These are phyloP conservation scores for Bipolaris gigantea DNA, from an alignment of 2,329 filamentous ascomycete genomes.

Conservation along the genomic window DNA sequence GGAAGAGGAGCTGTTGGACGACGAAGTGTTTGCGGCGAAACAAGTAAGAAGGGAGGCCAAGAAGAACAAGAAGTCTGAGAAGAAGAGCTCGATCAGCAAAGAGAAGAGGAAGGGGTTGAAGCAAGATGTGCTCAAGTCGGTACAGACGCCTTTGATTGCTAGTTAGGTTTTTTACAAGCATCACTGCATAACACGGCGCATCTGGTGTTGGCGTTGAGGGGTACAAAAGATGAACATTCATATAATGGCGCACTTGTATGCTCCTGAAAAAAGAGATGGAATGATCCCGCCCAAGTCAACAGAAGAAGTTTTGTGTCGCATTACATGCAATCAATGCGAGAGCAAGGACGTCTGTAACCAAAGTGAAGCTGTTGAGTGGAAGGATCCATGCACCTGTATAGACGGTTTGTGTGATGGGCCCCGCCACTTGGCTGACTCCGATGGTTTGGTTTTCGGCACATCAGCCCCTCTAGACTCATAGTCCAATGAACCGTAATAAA, in stretches of 20 bases:
- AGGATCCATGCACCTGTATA: no score
- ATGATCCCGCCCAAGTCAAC: no score
- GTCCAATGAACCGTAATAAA: no score
- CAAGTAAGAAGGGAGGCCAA: slow-evolving; percentile 55
- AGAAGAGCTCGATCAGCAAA: slow-evolving; percentile 45
- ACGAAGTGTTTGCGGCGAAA: slow-evolving; percentile 40
- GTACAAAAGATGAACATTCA: slow-evolving; percentile 24
- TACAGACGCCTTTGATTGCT: slow-evolving; percentile 42
- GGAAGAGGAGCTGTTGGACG: slow-evolving; percentile 44
- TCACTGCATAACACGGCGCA: slow-evolving; percentile 19
- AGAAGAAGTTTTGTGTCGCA: no score
- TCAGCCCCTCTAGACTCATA: no score
- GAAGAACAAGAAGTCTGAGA: slow-evolving; percentile 42
- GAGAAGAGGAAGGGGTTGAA: slow-evolving; percentile 56
- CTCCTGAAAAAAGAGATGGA: no score
- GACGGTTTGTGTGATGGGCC: no score
- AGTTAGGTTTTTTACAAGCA: background rate
- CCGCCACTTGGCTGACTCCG: no score
- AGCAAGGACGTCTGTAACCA: no score
- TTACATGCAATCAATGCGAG: no score
- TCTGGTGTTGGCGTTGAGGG: slow-evolving; percentile 20
- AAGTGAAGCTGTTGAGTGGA: no score
- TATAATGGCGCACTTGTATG: slow-evolving; percentile 16
- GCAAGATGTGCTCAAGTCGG: slow-evolving; percentile 50
- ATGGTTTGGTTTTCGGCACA: no score